Evolutionary conservation across 1,139 yeast genomes (phyloP).

Genomic region (Yamadazyma atlantica): DNA sequence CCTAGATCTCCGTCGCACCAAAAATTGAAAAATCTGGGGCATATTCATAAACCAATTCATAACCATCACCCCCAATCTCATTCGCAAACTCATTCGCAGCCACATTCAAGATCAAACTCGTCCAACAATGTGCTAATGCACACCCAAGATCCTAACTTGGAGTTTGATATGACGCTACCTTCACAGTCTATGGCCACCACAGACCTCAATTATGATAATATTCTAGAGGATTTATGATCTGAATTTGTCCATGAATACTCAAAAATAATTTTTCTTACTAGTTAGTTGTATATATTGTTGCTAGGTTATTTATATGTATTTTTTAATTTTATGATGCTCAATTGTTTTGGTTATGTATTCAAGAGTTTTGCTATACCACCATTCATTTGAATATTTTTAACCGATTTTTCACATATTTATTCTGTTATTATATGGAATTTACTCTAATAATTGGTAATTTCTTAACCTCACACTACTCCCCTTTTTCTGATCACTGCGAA

Average conservation of each 20-base stretch:
- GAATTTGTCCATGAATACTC: no score
- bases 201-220: conserved; percentile 6
- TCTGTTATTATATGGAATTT: no score
- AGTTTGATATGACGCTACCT: conserved; percentile 7
- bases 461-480: no score
- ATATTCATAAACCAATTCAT: conserved; percentile 30
- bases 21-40: conserved; percentile 28
- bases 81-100: not conserved
- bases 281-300: no score
- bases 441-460: no score
- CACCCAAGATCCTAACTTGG: conserved; percentile 3
- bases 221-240: conserved; percentile 3
- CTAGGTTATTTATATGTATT: not conserved
- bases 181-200: conserved; percentile 8
- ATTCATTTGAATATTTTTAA: no score
- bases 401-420: no score
- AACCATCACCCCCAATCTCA: not conserved
- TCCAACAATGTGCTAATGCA: not conserved
- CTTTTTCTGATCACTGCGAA: no score
- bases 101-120: not conserved
- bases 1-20: conserved; percentile 19
- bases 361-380: no score
- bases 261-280: no score
- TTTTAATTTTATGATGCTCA: no score
- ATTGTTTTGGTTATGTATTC: no score